Percentiles rank a stretch among this genome's conserved stretches.
Evolutionary conservation across 202 grass and related monocot genomes (phyloP).

Genomic region (Thinopyrum obtusiflorum): DNA sequence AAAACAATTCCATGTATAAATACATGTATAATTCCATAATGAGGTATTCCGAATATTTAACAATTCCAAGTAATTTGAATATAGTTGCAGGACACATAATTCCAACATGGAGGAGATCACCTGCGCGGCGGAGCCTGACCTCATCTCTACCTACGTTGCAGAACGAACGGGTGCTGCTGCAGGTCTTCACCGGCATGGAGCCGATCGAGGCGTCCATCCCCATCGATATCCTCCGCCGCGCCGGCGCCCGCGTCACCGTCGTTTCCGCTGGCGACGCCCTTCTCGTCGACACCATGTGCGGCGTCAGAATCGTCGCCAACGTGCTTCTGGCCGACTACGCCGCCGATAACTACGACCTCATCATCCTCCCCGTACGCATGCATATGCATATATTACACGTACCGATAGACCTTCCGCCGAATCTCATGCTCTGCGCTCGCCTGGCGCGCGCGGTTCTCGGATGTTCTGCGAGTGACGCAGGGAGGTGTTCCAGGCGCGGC

Average conservation of each 20-base stretch:
- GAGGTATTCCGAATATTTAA: too few species aligned
- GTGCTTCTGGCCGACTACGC: constrained; percentile 42
- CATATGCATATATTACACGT: neutral
- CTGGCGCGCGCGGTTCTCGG: too few species aligned
- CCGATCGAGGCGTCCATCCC: constrained; percentile 50
- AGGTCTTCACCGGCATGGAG: constrained; percentile 55
- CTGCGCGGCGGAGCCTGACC: neutral
- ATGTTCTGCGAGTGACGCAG: constrained; percentile 2
- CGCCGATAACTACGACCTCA: constrained; percentile 48
- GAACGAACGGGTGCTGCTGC: constrained; percentile 51
- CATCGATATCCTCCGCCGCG: constrained; percentile 58
- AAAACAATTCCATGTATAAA: too few species aligned
- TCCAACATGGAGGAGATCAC: neutral
- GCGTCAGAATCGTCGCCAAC: constrained; percentile 55
- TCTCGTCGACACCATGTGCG: constrained; percentile 42
- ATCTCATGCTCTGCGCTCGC: neutral
- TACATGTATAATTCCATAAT: too few species aligned
- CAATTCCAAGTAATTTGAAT: too few species aligned
- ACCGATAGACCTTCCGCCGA: too few species aligned
- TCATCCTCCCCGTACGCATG: constrained; percentile 52
- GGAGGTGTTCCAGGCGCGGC: constrained; percentile 50
- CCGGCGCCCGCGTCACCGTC: constrained; percentile 52
- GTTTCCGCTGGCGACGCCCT: constrained; percentile 46
- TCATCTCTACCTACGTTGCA: neutral
- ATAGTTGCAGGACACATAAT: too few species aligned